Evolutionary conservation across 1,284 basidiomycete genomes (phyloP).

Genomic region (Ceratobasidium theobromae): DNA sequence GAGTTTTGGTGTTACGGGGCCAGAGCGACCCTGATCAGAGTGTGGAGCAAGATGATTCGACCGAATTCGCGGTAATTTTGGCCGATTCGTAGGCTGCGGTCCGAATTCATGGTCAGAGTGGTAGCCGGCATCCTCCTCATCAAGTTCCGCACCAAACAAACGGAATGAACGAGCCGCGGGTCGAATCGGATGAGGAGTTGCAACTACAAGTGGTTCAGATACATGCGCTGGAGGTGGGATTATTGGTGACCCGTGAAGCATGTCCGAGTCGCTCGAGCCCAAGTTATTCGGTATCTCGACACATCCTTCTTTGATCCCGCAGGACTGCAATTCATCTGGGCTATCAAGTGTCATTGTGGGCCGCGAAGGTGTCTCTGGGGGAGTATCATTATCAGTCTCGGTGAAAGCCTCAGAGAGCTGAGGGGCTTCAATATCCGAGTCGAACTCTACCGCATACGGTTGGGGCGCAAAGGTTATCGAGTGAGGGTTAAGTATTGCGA

Average conservation of each 20-base stretch:
- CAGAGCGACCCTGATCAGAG: not conserved
- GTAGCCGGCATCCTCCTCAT: conserved; percentile 1
- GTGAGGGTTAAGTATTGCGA: no score
- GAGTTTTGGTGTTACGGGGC: not conserved
- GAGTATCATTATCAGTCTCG: conserved; percentile 24
- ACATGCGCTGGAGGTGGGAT: not conserved
- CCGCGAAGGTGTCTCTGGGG: conserved; percentile 12
- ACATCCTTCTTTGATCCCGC: not conserved
- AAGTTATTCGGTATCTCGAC: not conserved
- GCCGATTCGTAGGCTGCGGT: no score
- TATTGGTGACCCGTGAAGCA: no score
- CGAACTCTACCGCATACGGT: not conserved
- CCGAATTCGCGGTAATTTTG: not conserved
- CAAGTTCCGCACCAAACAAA: not conserved
- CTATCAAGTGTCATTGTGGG: not conserved
- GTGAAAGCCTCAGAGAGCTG: not conserved
- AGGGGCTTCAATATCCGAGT: conserved; percentile 12
- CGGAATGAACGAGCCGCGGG: not conserved
- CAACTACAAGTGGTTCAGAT: not conserved
- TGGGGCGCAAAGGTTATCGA: no score
- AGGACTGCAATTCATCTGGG: not conserved
- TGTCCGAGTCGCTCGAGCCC: no score
- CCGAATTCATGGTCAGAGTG: conserved; percentile 13
- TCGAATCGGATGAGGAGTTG: conserved; percentile 12
- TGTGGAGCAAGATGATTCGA: not conserved